phyloP scores from a whole-genome alignment of 176 grass and related monocot species.

The Avena atlantica region DNA sequence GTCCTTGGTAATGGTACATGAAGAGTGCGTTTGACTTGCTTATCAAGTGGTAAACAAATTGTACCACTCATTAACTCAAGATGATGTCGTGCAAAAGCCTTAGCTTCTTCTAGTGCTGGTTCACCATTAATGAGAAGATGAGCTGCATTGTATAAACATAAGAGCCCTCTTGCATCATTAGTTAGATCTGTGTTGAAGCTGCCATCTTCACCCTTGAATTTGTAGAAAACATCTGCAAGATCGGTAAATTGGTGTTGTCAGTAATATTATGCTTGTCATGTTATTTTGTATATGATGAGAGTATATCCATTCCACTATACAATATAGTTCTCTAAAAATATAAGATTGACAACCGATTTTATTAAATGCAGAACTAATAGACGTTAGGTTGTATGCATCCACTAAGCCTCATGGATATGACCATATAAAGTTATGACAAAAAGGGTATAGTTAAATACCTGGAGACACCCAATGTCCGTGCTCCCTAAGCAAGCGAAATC shows the following conservation, averaged over 20 bases:
- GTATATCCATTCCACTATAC: neutral
- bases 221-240: constrained; percentile 38
- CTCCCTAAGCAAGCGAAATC: constrained; percentile 41
- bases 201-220: constrained; percentile 18
- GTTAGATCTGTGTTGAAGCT: neutral
- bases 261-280: neutral
- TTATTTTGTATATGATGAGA: neutral
- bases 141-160: constrained; percentile 42
- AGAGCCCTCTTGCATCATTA: neutral
- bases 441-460: neutral
- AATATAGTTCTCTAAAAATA: neutral
- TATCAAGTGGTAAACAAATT: neutral
- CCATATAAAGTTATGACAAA: no score
- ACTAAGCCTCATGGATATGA: no score
- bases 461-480: constrained; percentile 28
- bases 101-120: neutral
- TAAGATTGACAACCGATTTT: neutral
- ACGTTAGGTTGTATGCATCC: no score
- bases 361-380: no score
- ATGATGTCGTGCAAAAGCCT: neutral
- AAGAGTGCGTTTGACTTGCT: constrained; percentile 38
- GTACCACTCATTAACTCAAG: neutral
- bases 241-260: neutral
- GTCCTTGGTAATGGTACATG: constrained; percentile 21
- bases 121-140: neutral